Conservation (phyloP, 768 basidiomycete genomes). For the Collybia sordida region DNA sequence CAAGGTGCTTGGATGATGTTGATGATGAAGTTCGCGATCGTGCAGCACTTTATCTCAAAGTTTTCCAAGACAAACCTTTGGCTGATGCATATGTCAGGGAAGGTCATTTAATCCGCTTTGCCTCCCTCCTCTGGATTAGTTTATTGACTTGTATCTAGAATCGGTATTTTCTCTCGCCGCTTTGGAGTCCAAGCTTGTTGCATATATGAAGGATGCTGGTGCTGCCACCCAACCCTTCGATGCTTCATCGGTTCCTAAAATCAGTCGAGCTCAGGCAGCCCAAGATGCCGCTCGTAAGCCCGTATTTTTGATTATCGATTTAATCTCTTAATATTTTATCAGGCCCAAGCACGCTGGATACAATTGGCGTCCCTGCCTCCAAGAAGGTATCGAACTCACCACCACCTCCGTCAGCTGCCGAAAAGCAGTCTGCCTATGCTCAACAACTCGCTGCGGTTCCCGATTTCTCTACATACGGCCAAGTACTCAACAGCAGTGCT, state of each 20-base stretch:
- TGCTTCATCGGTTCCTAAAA: slow-evolving; percentile 81
- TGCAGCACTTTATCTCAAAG: slow-evolving; percentile 90
- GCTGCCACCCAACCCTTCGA: slow-evolving; percentile 81
- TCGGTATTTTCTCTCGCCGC: slow-evolving; percentile 90
- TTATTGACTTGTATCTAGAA: slow-evolving; percentile 50
- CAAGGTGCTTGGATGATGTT: slow-evolving; percentile 93
- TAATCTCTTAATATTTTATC: slow-evolving; percentile 2
- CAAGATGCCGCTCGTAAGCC: slow-evolving; percentile 82
- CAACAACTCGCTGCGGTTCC: slow-evolving; percentile 85
- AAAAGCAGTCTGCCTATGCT: slow-evolving; percentile 85
- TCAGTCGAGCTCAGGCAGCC: slow-evolving; percentile 90
- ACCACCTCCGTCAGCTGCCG: slow-evolving; percentile 78
- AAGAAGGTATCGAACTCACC: slow-evolving; percentile 60
- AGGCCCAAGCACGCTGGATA: slow-evolving; percentile 88
- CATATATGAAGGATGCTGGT: slow-evolving; percentile 84
- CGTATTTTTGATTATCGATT: neutral
- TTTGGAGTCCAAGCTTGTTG: slow-evolving; percentile 88
- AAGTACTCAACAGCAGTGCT: slow-evolving; percentile 81
- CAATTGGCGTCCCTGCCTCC: slow-evolving; percentile 69
- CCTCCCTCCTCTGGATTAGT: neutral
- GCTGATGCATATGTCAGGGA: slow-evolving; percentile 90
- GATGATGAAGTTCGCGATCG: slow-evolving; percentile 99
- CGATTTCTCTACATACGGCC: slow-evolving; percentile 82
- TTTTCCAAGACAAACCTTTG: slow-evolving; percentile 75
- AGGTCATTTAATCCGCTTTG: slow-evolving; percentile 46